Percentiles rank a stretch among this genome's conserved stretches.
Evolutionary conservation across 2,329 filamentous ascomycete genomes (phyloP).

Genomic region (Rhexocercosporidium sp.): DNA sequence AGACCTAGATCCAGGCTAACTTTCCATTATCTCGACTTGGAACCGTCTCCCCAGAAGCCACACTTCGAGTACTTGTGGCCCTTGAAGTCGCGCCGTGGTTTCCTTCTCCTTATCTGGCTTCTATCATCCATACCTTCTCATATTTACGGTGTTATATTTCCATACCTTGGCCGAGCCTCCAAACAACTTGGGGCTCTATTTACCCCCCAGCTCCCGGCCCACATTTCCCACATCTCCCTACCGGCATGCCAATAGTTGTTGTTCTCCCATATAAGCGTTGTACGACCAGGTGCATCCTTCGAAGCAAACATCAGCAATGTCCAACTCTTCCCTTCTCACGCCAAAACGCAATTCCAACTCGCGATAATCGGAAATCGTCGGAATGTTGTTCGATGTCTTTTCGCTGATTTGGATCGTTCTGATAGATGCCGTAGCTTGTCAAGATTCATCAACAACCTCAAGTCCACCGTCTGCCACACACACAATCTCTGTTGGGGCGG

Average conservation of each 20-base stretch:
- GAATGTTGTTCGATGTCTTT: slow-evolving; percentile 28
- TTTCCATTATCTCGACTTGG: too few relatives aligned
- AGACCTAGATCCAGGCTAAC: too few relatives aligned
- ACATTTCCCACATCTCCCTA: slow-evolving; percentile 12
- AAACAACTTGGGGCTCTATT: background rate
- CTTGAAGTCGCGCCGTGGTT: too few relatives aligned
- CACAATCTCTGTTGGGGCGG: slow-evolving; percentile 41
- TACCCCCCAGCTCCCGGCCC: background rate
- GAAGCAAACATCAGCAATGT: slow-evolving; percentile 19
- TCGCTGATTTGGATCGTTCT: slow-evolving; percentile 26
- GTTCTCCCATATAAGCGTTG: background rate
- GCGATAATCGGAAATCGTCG: slow-evolving; percentile 16
- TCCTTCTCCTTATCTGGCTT: too few relatives aligned
- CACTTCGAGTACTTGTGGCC: too few relatives aligned
- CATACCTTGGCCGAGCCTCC: background rate
- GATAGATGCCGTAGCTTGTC: slow-evolving; percentile 15
- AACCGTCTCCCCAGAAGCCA: too few relatives aligned
- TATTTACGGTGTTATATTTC: background rate
- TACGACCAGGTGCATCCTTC: background rate
- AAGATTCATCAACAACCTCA: slow-evolving; percentile 27
- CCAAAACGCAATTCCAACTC: slow-evolving; percentile 12
- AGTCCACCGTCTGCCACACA: slow-evolving; percentile 35
- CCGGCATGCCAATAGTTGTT: slow-evolving; percentile 13
- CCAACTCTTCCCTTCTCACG: slow-evolving; percentile 8
- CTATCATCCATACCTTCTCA: too few relatives aligned